Percentiles rank a stretch among this genome's conserved stretches.
Evolutionary conservation across 2,329 filamentous ascomycete species (phyloP).

Genomic region (Paecilomyces fulvus): DNA sequence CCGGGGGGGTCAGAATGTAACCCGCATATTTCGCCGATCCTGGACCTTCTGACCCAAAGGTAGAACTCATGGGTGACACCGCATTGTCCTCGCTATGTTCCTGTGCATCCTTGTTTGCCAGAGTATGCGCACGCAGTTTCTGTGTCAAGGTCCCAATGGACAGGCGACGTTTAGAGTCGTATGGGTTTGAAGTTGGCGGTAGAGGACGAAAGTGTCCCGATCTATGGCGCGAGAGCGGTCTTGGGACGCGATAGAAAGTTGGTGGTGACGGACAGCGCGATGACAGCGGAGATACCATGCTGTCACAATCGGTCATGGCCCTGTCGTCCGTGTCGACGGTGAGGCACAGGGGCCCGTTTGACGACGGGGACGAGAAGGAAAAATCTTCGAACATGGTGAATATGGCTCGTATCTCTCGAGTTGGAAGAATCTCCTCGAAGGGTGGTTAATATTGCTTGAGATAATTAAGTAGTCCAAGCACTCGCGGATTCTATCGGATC

Average conservation of each 20-base stretch:
- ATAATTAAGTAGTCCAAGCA: background rate
- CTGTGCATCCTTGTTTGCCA: slow-evolving; percentile 16
- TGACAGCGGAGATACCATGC: slow-evolving; percentile 33
- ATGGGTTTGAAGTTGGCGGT: slow-evolving; percentile 36
- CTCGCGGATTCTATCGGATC: background rate
- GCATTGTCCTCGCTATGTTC: slow-evolving; percentile 11
- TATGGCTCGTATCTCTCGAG: background rate
- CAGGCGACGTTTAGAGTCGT: slow-evolving; percentile 27
- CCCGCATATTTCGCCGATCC: slow-evolving; percentile 9
- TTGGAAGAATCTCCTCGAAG: background rate
- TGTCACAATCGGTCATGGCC: slow-evolving; percentile 28
- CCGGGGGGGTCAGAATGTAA: slow-evolving; percentile 29
- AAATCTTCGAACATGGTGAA: slow-evolving; percentile 34
- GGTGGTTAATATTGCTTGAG: background rate
- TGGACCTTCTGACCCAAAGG: slow-evolving; percentile 1
- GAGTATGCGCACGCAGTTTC: slow-evolving; percentile 33
- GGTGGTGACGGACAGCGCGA: slow-evolving; percentile 36
- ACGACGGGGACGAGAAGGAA: slow-evolving; percentile 31
- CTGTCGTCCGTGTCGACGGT: slow-evolving; percentile 25
- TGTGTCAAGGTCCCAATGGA: slow-evolving; percentile 33
- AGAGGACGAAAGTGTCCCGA: slow-evolving; percentile 27
- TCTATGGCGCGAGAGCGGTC: slow-evolving; percentile 21
- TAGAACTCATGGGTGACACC: slow-evolving; percentile 6
- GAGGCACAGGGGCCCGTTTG: slow-evolving; percentile 17
- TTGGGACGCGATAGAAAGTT: slow-evolving; percentile 19